Evolutionary conservation across 2,329 filamentous ascomycete species (phyloP).

Genomic region (Microdochium trichocladiopsis): DNA sequence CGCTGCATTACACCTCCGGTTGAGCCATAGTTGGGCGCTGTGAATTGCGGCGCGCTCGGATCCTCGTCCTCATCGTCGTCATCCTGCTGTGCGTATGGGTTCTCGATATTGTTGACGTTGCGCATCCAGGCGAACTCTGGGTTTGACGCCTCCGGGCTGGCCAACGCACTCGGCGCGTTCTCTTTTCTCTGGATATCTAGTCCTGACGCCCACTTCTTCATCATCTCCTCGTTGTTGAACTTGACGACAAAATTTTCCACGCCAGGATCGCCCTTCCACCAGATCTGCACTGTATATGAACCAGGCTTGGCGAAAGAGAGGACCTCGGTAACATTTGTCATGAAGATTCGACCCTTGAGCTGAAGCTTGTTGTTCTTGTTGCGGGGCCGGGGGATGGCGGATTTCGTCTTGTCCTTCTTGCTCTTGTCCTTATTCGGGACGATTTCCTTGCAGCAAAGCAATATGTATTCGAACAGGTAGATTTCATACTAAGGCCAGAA

Average conservation of each 20-base stretch:
- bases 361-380: constrained; percentile 77
- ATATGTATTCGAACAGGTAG: constrained; percentile 91
- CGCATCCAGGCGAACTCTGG: constrained; percentile 79
- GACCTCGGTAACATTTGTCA: constrained; percentile 98
- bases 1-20: constrained; percentile 42
- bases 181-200: constrained; percentile 71
- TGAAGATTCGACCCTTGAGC: constrained; percentile 95
- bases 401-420: constrained; percentile 60
- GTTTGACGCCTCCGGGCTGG: constrained; percentile 41
- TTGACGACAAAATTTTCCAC: constrained; percentile 96
- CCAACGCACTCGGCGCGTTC: constrained; percentile 40
- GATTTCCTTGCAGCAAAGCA: constrained; percentile 95
- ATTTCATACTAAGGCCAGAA: constrained; percentile 71
- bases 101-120: constrained; percentile 61
- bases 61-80: constrained; percentile 57
- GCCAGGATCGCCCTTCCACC: constrained; percentile 94
- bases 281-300: constrained; percentile 96
- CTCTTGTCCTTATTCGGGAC: constrained; percentile 78
- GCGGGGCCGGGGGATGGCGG: constrained; percentile 46
- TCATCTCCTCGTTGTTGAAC: constrained; percentile 82
- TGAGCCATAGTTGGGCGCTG: constrained; percentile 24
- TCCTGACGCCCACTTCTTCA: constrained; percentile 85
- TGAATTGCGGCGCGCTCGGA: constrained; percentile 19
- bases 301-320: constrained; percentile 80
- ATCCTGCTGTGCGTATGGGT: constrained; percentile 67